Conservation (phyloP, 108 stramenopile species). For the Asterionellopsis glacialis region DNA sequence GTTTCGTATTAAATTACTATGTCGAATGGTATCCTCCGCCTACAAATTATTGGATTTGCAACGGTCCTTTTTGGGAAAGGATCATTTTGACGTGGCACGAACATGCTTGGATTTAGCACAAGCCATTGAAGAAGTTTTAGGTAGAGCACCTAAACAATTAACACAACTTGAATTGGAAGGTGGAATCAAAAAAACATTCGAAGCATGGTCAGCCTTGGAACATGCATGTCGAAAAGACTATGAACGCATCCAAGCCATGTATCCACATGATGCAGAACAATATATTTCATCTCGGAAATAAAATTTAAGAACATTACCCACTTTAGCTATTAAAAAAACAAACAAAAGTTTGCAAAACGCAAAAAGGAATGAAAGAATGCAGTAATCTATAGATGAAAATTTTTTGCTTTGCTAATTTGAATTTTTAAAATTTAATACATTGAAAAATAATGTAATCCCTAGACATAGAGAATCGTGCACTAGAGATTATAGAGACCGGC, state of each 20-base stretch:
- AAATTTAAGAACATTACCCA: no score
- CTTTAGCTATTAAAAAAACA: no score
- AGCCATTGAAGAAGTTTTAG: conserved; percentile 51
- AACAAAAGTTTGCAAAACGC: no score
- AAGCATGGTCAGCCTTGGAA: conserved; percentile 52
- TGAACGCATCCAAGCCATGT: conserved; percentile 57
- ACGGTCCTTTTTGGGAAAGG: conserved; percentile 15
- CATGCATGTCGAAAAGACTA: conserved; percentile 42
- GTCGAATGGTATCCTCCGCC: conserved; percentile 39
- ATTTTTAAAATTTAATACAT: no score
- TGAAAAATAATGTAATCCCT: no score
- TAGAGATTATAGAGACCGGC: no score
- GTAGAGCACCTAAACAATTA: conserved; percentile 44
- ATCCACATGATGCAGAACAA: conserved; percentile 51
- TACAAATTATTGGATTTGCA: conserved; percentile 28
- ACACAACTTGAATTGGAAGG: conserved; percentile 25
- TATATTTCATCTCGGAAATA: no score
- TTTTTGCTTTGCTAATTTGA: no score
- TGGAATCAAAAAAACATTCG: conserved; percentile 21
- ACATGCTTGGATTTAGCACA: conserved; percentile 36
- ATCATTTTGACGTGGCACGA: conserved; percentile 45
- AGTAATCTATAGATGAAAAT: no score
- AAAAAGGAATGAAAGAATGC: no score
- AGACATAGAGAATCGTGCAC: no score
- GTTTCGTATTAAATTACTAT: conserved; percentile 30